A percentile compares a stretch with the other conserved stretches of the same genome.
phyloP scores from a whole-genome alignment of 768 basidiomycete genomes.

The Naganishia friedmannii region DNA sequence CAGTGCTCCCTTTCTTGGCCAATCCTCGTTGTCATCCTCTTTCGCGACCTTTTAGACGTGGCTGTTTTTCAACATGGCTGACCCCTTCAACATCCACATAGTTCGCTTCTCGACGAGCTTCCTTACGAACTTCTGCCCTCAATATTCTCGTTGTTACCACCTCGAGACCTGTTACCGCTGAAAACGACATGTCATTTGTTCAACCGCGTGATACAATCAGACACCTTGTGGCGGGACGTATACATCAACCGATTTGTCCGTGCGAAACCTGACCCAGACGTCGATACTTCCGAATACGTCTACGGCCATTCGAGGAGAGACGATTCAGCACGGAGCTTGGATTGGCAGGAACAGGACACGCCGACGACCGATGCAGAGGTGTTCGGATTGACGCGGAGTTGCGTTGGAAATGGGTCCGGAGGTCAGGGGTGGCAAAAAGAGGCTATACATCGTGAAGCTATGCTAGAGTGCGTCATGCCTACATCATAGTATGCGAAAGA shows the following conservation, averaged over 20 bases:
- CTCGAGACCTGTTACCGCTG: conserved; percentile 20
- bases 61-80: background rate
- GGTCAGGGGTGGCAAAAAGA: conserved; percentile 45
- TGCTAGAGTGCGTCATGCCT: conserved; percentile 41
- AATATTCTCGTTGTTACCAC: conserved; percentile 29
- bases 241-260: conserved; percentile 44
- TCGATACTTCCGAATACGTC: conserved; percentile 5
- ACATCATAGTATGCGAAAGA: background rate
- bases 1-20: background rate
- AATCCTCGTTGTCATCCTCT: background rate
- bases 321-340: background rate
- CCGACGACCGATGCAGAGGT: conserved; percentile 9
- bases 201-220: conserved; percentile 36
- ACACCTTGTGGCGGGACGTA: conserved; percentile 44
- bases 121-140: conserved; percentile 27
- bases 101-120: conserved; percentile 19
- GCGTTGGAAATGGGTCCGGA: conserved; percentile 23
- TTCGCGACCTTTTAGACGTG: background rate
- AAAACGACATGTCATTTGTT: conserved; percentile 34
- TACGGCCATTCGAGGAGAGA: background rate
- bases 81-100: background rate
- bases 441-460: conserved; percentile 41
- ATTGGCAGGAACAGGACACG: background rate
- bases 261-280: background rate
- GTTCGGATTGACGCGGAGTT: conserved; percentile 14